Conservation (phyloP, 2,329 filamentous ascomycete genomes). For the Ceratocystis huliohia region DNA sequence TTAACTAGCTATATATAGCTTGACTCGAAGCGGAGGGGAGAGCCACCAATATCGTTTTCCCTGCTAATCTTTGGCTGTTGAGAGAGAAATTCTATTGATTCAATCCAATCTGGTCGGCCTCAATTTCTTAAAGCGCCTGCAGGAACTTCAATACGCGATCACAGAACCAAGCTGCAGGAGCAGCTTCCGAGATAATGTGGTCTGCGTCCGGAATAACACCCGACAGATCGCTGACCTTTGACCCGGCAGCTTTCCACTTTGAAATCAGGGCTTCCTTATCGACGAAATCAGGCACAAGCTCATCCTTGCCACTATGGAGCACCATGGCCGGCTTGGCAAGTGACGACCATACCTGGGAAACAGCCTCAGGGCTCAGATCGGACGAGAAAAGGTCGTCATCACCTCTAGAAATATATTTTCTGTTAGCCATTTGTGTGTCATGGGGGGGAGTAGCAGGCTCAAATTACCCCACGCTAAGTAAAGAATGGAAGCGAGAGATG, state of each 20-base stretch:
- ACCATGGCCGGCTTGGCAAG: constrained; percentile 50
- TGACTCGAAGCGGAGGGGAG: not conserved
- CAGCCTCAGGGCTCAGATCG: constrained; percentile 47
- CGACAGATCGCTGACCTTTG: constrained; percentile 38
- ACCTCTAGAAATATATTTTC: constrained; percentile 34
- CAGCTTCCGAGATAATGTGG: constrained; percentile 37
- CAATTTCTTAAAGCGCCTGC: constrained; percentile 22
- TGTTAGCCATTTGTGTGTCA: not conserved
- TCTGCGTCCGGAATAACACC: constrained; percentile 40
- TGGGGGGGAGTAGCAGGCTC: not conserved
- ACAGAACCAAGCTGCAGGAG: constrained; percentile 38
- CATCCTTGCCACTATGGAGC: constrained; percentile 54
- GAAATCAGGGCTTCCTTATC: constrained; percentile 46
- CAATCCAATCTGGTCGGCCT: too few species aligned
- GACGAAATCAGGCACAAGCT: constrained; percentile 46
- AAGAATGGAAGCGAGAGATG: constrained; percentile 40
- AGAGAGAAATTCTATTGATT: not conserved
- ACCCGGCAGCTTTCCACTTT: constrained; percentile 41
- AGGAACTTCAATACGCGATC: constrained; percentile 38
- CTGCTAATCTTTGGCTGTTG: not conserved
- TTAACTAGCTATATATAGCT: too few species aligned
- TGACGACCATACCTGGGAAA: constrained; percentile 51
- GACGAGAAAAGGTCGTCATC: constrained; percentile 81
- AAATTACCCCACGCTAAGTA: constrained; percentile 39
- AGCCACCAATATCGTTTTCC: not conserved